Evolutionary conservation across 441 rosid species (phyloP), one percentile per base, ranked within the genome.

Genomic region (Adansonia grandidieri): DNA sequence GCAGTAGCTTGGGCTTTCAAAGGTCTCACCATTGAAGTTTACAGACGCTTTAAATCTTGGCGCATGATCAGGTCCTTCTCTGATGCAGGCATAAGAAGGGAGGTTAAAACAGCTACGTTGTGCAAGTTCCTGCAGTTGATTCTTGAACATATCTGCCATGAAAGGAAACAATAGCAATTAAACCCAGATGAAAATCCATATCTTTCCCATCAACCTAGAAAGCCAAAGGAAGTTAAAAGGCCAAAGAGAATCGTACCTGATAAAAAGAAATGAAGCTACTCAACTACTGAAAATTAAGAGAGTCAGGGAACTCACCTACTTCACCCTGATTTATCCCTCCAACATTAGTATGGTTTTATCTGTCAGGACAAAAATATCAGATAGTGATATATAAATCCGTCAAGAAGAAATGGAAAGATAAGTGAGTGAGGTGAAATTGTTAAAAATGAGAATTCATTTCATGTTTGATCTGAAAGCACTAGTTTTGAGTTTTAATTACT

Each of bases 21-120:
- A 93, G 84, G 85, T 83, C 84, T 93, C 97, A 37, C 98, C 93
- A 74, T 93, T 92, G 86, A 93, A 91, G 79, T 87, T 90, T 22
- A 91, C 97, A 60, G 85, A 89, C 76, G 92, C 92, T 85, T 89
- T 91, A 85, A 93, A 91, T 73, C 96, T 86, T 14, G 98, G 98
- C 2, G 95, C 98, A 83, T 93, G 98, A 84, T 93, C 98, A 15
- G 97, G 98, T 17, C 98, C 98, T 87, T 91, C 90, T 83, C 97
- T 88, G 77, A 84, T 78, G 75, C 94, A 91, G 22, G 90, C 81
- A 86, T 93, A 93, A 6, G 90, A 86, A 56, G 98, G 97, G 40
- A 92, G 91, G 78, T 84, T 92, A 79, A 93, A 93, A 83, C 98
- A 93, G 82, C 98, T 93, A 84, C 97, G 88, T 64, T 93, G 95